A percentile compares a stretch with the other conserved stretches of the same genome.
Evolutionary conservation across 495 filamentous ascomycete genomes (phyloP).

Genomic region (Aspergillus diversus): DNA sequence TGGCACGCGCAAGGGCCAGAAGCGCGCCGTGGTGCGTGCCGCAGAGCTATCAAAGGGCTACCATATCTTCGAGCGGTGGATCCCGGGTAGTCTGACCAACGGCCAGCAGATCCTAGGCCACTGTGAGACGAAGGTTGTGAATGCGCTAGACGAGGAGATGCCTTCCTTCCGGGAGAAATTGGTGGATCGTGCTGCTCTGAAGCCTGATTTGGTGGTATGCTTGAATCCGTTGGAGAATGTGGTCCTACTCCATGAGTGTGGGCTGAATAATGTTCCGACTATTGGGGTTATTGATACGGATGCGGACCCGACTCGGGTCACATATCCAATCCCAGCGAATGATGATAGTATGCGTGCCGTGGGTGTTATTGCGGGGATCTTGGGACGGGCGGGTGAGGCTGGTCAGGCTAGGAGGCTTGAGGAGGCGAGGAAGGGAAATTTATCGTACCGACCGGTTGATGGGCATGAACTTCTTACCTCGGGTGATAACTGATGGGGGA

Average conservation of each 20-base stretch:
- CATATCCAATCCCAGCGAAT: slow-evolving; percentile 95
- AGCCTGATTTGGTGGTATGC: slow-evolving; percentile 90
- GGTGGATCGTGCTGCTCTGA: slow-evolving; percentile 62
- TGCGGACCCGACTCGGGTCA: slow-evolving; percentile 89
- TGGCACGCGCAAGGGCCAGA: slow-evolving; percentile 80
- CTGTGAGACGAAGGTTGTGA: slow-evolving; percentile 69
- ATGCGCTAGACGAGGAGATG: slow-evolving; percentile 70
- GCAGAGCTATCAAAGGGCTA: slow-evolving; percentile 77
- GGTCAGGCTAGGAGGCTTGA: slow-evolving; percentile 69
- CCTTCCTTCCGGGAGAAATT: slow-evolving; percentile 64
- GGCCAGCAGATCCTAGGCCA: slow-evolving; percentile 78
- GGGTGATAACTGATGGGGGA: slow-evolving; percentile 27
- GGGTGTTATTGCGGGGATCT: slow-evolving; percentile 78
- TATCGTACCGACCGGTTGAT: slow-evolving; percentile 58
- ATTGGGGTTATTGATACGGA: slow-evolving; percentile 95
- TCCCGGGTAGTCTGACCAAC: slow-evolving; percentile 90
- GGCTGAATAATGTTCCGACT: slow-evolving; percentile 83
- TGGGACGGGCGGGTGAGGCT: slow-evolving; percentile 81
- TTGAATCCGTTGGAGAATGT: slow-evolving; percentile 93
- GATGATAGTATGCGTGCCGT: slow-evolving; percentile 89
- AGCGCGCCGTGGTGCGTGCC: slow-evolving; percentile 74
- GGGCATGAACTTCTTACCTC: slow-evolving; percentile 22
- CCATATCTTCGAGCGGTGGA: slow-evolving; percentile 94
- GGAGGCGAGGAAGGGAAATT: slow-evolving; percentile 60
- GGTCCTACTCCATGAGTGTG: slow-evolving; percentile 87